phyloP scores from a whole-genome alignment of 2,329 filamentous ascomycete species.

The Ceratocystis albifundus region DNA sequence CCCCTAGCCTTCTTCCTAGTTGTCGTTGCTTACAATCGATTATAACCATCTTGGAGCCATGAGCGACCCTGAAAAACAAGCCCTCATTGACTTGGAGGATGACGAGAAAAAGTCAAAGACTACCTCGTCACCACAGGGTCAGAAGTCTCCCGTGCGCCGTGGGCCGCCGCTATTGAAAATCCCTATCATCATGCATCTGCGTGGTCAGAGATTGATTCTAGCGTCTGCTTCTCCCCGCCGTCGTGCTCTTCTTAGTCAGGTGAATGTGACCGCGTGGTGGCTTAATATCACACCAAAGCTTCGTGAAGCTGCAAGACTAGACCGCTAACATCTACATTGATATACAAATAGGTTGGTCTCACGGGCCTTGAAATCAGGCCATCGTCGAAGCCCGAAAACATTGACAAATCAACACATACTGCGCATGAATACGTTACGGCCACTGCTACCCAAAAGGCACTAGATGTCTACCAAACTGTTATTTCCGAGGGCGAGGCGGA shows the following conservation, averaged over 20 bases:
- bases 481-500: conserved; percentile 35
- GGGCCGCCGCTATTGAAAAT: conserved; percentile 60
- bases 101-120: neutral
- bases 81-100: conserved; percentile 19
- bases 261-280: conserved; percentile 28
- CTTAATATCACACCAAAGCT: conserved; percentile 12
- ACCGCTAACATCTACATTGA: neutral
- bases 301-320: neutral
- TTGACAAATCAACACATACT: conserved; percentile 60
- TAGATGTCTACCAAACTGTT: conserved; percentile 51
- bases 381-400: conserved; percentile 72
- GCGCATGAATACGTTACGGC: conserved; percentile 85
- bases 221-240: conserved; percentile 82
- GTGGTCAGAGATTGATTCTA: conserved; percentile 71
- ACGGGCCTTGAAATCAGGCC: conserved; percentile 72
- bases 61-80: conserved; percentile 22
- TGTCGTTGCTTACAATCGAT: neutral
- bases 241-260: conserved; percentile 65
- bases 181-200: conserved; percentile 65
- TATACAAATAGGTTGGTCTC: conserved; percentile 55
- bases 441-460: conserved; percentile 73
- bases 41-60: conserved; percentile 5
- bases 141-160: conserved; percentile 32
- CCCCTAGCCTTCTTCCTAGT: neutral
- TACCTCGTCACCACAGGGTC: neutral